Base-by-base conservation (phyloP, 495 filamentous ascomycete genomes). In the Amorphotheca resinae region DNA sequence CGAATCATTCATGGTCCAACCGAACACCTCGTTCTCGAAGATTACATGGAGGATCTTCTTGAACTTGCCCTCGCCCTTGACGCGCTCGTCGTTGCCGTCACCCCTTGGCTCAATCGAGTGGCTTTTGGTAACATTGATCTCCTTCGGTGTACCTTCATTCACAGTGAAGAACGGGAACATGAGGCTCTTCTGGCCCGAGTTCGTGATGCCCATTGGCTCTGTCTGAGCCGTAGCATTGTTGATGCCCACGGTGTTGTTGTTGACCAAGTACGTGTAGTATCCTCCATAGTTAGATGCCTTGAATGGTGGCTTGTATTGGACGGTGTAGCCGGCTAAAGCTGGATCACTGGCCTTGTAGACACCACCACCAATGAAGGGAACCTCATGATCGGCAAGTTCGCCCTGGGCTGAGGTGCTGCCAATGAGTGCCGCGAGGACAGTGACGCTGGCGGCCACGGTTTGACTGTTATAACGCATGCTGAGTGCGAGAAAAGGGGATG, bases 1-100 rank as follows among this genome's bases (percentile, higher is more conserved):
- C 16, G 45, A 18, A 12, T 43, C 12, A 20, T 28, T 25, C 41
- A 52, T 49, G 11, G 45, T 52, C 49, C 49, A 52, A 3, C 38
- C 12, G 45, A 33, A 52, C 39, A 52, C 49, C 28, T 52, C 45
- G 22, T 52, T 52, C 34, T 52, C 49, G 40, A 52, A 52, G 40
- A 52, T 23, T 11, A 52, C 25, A 30, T 52, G 49, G 8, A 52
- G 45, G 40, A 52, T 45, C 45, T 52, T 52, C 46, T 52, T 49
- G 45, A 52, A 32, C 35, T 44, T 52, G 45, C 26, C 33, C 16
- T 30, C 17, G 35, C 45, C 12, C 1, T 37, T 4, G 1, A 2
- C 25, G 11, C 31, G 12, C 16, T 31, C 31, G 25, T 28, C 25
- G 11, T 28, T 11, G 11, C 11, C 25, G n/a, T n/a, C n/a, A n/a